Conservation (phyloP, 108 stramenopile genomes). For the Skeletonema tropicum region DNA sequence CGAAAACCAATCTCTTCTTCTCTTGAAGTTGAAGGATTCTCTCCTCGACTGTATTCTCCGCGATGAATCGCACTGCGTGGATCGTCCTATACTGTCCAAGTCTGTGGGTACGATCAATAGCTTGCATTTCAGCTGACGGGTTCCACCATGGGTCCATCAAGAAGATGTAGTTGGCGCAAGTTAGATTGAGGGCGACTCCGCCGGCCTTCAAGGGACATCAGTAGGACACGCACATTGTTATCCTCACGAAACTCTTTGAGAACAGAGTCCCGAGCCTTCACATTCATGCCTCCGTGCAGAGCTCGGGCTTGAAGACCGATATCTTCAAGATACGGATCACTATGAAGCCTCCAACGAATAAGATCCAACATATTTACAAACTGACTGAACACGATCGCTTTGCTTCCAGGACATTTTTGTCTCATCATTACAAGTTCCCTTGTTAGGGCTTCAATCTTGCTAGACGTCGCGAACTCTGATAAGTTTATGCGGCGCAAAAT, state of each 20-base stretch:
- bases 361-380: constrained; percentile 98
- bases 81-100: constrained; percentile 96
- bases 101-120: constrained; percentile 97
- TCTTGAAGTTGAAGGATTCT: constrained; percentile 97
- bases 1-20: constrained; percentile 96
- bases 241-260: constrained; percentile 90
- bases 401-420: constrained; percentile 86
- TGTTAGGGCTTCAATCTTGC: constrained; percentile 96
- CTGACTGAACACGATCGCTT: constrained; percentile 98
- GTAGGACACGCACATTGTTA: constrained; percentile 81
- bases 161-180: constrained; percentile 92
- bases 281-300: constrained; percentile 93
- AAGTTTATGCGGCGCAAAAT: constrained; percentile 94
- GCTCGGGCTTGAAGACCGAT: constrained; percentile 81
- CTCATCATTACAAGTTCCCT: constrained; percentile 91
- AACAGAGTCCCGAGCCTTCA: constrained; percentile 84
- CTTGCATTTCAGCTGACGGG: constrained; percentile 94
- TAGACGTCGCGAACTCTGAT: constrained; percentile 92
- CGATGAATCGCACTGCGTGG: constrained; percentile 94
- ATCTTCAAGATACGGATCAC: constrained; percentile 79
- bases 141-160: constrained; percentile 95
- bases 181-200: constrained; percentile 96
- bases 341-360: constrained; percentile 90
- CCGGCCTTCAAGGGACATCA: constrained; percentile 96
- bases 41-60: constrained; percentile 97